These are phyloP conservation scores for Verbascum thapsus DNA, from an alignment of 257 asterid species.

Conservation along the genomic window DNA sequence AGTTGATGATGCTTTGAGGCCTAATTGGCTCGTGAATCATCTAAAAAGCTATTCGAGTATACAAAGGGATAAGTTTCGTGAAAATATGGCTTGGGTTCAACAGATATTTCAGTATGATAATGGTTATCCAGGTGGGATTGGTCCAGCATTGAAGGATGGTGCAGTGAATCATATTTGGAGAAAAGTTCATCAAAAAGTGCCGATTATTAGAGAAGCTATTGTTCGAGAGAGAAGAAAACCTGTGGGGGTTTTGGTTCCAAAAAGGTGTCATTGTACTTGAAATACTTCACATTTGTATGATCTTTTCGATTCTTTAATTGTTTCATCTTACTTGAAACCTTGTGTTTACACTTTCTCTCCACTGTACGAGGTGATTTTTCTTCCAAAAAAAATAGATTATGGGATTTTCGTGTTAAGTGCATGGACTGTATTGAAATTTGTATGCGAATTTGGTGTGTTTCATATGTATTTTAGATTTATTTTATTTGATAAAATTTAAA, in stretches of 20 bases:
- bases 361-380: slow-evolving; percentile 15
- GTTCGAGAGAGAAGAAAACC: slow-evolving; percentile 86
- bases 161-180: slow-evolving; percentile 89
- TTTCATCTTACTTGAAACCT: slow-evolving; percentile 12
- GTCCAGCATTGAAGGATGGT: slow-evolving; percentile 62
- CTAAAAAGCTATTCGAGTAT: slow-evolving; percentile 58
- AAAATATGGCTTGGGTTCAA: slow-evolving; percentile 63
- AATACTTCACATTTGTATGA: neutral
- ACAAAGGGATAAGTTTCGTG: slow-evolving; percentile 59
- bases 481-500: too few relatives aligned
- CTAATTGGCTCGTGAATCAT: slow-evolving; percentile 75
- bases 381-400: neutral
- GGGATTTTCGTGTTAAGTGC: slow-evolving; percentile 19
- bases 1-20: slow-evolving; percentile 72
- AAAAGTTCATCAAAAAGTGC: slow-evolving; percentile 77
- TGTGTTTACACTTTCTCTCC: neutral
- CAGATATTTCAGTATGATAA: slow-evolving; percentile 66
- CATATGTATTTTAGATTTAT: too few relatives aligned
- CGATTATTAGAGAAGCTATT: slow-evolving; percentile 72
- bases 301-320: slow-evolving; percentile 15
- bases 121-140: slow-evolving; percentile 67
- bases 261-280: slow-evolving; percentile 86
- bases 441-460: too few relatives aligned
- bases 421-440: neutral
- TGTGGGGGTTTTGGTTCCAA: slow-evolving; percentile 64